Evolutionary conservation across 208 protist genomes (phyloP).

Genomic region (Angomonas deanei): DNA sequence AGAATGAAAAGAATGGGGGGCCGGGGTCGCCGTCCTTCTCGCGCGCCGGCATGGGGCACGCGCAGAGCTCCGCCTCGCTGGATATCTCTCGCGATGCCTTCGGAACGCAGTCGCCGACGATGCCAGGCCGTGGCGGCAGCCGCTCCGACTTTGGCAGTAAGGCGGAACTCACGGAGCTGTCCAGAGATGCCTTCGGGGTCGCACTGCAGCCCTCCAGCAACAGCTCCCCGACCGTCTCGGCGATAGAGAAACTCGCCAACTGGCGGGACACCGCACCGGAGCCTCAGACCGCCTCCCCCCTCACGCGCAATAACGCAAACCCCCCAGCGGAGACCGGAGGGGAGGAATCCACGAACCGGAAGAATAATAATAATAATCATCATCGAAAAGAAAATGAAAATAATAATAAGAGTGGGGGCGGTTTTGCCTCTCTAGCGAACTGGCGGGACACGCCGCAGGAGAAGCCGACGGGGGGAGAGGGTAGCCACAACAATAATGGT

Average conservation of each 20-base stretch:
- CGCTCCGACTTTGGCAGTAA: background rate
- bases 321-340: too few species aligned
- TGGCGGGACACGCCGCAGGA: too few species aligned
- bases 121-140: conserved; percentile 17
- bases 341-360: too few species aligned
- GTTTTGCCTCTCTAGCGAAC: too few species aligned
- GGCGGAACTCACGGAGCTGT: background rate
- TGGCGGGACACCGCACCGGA: background rate
- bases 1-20: background rate
- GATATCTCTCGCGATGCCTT: conserved; percentile 27
- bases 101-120: conserved; percentile 21
- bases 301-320: too few species aligned
- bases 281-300: too few species aligned
- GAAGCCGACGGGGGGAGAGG: too few species aligned
- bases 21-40: background rate
- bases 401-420: too few species aligned
- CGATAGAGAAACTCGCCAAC: conserved; percentile 10
- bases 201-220: background rate
- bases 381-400: too few species aligned
- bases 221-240: background rate
- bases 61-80: background rate
- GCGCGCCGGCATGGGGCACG: background rate
- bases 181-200: background rate
- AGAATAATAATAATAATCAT: too few species aligned
- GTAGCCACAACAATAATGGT: background rate